Evolutionary conservation across 2,329 filamentous ascomycete genomes (phyloP).

Genomic region (Pseudogymnoascus sp.): DNA sequence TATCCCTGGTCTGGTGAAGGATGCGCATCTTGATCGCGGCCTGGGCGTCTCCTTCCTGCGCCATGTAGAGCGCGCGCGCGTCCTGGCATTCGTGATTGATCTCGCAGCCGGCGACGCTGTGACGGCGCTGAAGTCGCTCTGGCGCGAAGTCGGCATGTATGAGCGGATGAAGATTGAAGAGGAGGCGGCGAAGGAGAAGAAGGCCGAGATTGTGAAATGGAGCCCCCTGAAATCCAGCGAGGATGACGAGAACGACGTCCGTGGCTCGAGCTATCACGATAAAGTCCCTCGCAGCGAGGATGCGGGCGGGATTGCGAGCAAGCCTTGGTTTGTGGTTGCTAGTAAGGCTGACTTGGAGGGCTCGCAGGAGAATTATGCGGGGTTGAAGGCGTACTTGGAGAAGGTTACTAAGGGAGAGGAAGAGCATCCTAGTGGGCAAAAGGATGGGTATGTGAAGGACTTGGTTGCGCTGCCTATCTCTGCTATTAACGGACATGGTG

Average conservation of each 20-base stretch:
- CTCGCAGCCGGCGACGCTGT: conserved; percentile 73
- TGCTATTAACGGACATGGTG: conserved; percentile 78
- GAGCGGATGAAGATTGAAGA: conserved; percentile 59
- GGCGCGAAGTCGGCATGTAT: conserved; percentile 86
- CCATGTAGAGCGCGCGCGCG: conserved; percentile 86
- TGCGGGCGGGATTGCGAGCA: conserved; percentile 57
- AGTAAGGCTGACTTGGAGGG: conserved; percentile 81
- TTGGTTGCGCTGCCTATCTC: conserved; percentile 75
- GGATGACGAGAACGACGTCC: conserved; percentile 22
- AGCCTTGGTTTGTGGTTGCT: conserved; percentile 94
- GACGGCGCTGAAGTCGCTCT: conserved; percentile 67
- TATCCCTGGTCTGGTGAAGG: conserved; percentile 87
- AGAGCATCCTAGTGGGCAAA: conserved; percentile 63
- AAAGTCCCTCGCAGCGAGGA: conserved; percentile 17
- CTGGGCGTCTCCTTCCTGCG: conserved; percentile 86
- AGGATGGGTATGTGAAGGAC: conserved; percentile 49
- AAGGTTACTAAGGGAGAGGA: conserved; percentile 52
- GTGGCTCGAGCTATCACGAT: conserved; percentile 13
- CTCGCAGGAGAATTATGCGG: conserved; percentile 68
- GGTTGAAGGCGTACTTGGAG: conserved; percentile 62
- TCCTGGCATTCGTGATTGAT: conserved; percentile 90
- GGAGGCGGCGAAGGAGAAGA: conserved; percentile 51
- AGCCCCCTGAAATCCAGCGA: conserved; percentile 39
- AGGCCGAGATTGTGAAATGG: conserved; percentile 46
- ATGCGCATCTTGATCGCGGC: conserved; percentile 84